Base-by-base conservation (phyloP, 2,329 filamentous ascomycete genomes). In the Spiromastix sp. region DNA sequence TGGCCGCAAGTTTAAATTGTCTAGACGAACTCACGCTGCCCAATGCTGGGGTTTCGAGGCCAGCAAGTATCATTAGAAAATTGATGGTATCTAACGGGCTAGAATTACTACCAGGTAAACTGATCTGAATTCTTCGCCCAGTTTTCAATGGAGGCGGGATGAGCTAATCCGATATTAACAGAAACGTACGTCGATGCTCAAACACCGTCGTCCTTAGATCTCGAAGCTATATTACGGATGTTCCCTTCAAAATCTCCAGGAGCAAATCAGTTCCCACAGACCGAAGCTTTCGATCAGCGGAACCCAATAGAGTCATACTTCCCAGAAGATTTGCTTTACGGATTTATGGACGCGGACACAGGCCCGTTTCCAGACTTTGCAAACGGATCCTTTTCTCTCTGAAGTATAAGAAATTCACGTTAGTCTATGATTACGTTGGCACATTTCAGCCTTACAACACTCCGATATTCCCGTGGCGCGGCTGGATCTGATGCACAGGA, bases 21-120 rank as follows among this genome's bases (percentile, higher is more conserved):
- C 42, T 60, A 6, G 54, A 59, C 26, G 55, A 59, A 25, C 41
- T 60, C 16, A 37, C 42, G 19, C 32, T 41, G 5, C 42, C 42
- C 5, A 45, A 43, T 19, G 26, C 39, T 12, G 42, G 42, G 4
- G 38, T 45, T 12, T 43, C 42, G 4, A 43, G 43, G 20, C 38
- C 42, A 4, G 42, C 41, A 13, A 41, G 38, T 17, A 45, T 45
- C 26, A 45, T 45, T 24, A 35, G 42, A 11, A 45, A 45, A 25
- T 36, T 45, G 8, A 45, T 45, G 42, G 38, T 34, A 9, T 34
- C 33, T 5, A 45, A 45, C 25, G 42, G 41, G 3, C 25, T 45
- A 9, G 34, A 43, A 34, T 27, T 43, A 27, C 29, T 37, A 12
- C 35, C 42, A 18, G 42, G 42, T 45, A 38, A 32, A 15, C 12